Conservation (phyloP, 345 rosid species). For the Eucalyptus curtisii region DNA sequence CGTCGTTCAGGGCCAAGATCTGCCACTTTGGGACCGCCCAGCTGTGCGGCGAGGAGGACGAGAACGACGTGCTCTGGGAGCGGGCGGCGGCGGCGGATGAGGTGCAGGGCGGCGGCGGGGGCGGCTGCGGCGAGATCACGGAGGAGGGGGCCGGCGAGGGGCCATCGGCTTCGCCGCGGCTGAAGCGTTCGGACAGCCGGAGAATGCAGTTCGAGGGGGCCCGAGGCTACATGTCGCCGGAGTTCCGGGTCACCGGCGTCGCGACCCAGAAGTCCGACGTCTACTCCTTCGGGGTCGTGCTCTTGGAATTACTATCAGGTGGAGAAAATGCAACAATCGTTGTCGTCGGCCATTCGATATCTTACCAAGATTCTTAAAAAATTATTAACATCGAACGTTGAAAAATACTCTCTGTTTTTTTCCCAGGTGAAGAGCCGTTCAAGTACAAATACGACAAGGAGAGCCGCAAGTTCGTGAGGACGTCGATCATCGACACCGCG, state of each 20-base stretch:
- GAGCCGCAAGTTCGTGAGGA: conserved; percentile 28
- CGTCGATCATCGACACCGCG: conserved; percentile 60
- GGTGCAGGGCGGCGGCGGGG: not conserved
- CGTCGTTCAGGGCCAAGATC: conserved; percentile 48
- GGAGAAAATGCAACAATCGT: not conserved
- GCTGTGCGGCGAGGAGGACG: conserved; percentile 61
- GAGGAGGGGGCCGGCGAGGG: not conserved
- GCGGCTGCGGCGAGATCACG: not conserved
- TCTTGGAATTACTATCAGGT: conserved; percentile 69
- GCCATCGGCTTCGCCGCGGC: not conserved
- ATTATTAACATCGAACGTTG: not conserved
- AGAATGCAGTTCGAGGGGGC: conserved; percentile 47
- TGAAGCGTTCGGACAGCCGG: conserved; percentile 22
- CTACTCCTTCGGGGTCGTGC: conserved; percentile 69
- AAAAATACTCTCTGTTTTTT: not conserved
- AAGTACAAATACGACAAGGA: conserved; percentile 41
- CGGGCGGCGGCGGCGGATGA: not conserved
- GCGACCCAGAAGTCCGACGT: conserved; percentile 74
- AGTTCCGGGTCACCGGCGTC: conserved; percentile 34
- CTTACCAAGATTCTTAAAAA: not conserved
- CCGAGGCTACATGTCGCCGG: conserved; percentile 88
- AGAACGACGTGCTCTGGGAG: not conserved
- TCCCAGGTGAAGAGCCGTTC: conserved; percentile 67
- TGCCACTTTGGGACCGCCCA: conserved; percentile 85
- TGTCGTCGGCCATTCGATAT: not conserved